Percentiles rank a stretch among this genome's conserved stretches.
Evolutionary conservation across 129 eudicot species (phyloP).

Genomic region (Helianthus annuus): HanXRQr2.0-SUNRISE NC_035437.2:6078946-6079445

Average conservation of each 20-base stretch:
- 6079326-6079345: no score
- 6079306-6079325: neutral
- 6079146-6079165: constrained; percentile 5
- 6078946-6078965: neutral
- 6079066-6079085: constrained; percentile 28
- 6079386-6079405: no score
- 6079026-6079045: neutral
- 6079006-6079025: neutral
- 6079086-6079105: neutral
- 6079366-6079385: no score
- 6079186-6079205: neutral
- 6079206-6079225: neutral
- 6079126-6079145: neutral
- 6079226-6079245: constrained; percentile 7
- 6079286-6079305: neutral
- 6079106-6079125: neutral
- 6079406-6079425: constrained; percentile 1
- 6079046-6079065: constrained; percentile 15
- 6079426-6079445: neutral
- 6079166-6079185: constrained; percentile 12
- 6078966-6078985: no score
- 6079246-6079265: constrained; percentile 5
- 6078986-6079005: neutral
- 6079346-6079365: no score
- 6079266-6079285: constrained; percentile 16